phyloP scores from a whole-genome alignment of 2,329 filamentous ascomycete species.

The Elsinoe arachidis region DNA sequence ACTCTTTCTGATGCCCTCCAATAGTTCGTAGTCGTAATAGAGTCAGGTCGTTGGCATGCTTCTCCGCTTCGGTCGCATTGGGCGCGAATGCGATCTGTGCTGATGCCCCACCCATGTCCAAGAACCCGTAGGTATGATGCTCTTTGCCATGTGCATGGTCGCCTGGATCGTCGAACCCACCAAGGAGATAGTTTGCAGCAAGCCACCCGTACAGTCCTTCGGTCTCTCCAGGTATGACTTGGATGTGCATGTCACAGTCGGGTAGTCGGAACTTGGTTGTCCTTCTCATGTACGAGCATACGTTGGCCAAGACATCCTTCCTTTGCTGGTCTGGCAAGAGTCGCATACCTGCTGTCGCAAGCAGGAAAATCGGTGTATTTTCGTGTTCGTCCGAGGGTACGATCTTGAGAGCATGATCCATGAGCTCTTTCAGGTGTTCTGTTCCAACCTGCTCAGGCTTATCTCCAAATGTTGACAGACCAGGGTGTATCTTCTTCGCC shows the following conservation, averaged over 20 bases:
- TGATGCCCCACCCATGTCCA: constrained; percentile 97
- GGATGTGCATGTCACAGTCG: constrained; percentile 82
- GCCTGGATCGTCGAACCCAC: constrained; percentile 72
- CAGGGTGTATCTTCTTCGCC: constrained; percentile 87
- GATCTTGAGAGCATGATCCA: constrained; percentile 71
- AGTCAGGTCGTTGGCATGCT: constrained; percentile 83
- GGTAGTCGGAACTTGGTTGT: constrained; percentile 76
- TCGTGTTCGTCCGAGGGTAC: constrained; percentile 68
- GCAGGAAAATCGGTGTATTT: constrained; percentile 85
- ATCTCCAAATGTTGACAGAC: constrained; percentile 79
- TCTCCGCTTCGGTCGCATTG: constrained; percentile 79
- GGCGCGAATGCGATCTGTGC: constrained; percentile 97
- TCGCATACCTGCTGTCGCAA: constrained; percentile 93
- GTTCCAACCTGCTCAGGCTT: constrained; percentile 66
- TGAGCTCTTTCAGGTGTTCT: constrained; percentile 69
- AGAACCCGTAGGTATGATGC: constrained; percentile 91
- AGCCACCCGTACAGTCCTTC: constrained; percentile 97
- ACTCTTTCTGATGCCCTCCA: constrained; percentile 67
- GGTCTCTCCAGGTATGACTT: constrained; percentile 91
- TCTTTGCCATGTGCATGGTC: constrained; percentile 72
- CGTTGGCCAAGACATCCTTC: constrained; percentile 60
- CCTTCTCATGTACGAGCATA: constrained; percentile 71
- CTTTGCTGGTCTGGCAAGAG: constrained; percentile 68
- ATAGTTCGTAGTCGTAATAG: constrained; percentile 75
- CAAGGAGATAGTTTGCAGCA: constrained; percentile 88